Percentiles rank a stretch among this genome's conserved stretches.
These are phyloP conservation scores for Sonneratia caseolaris DNA, from an alignment of 345 rosid genomes.

Conservation along the genomic window DNA sequence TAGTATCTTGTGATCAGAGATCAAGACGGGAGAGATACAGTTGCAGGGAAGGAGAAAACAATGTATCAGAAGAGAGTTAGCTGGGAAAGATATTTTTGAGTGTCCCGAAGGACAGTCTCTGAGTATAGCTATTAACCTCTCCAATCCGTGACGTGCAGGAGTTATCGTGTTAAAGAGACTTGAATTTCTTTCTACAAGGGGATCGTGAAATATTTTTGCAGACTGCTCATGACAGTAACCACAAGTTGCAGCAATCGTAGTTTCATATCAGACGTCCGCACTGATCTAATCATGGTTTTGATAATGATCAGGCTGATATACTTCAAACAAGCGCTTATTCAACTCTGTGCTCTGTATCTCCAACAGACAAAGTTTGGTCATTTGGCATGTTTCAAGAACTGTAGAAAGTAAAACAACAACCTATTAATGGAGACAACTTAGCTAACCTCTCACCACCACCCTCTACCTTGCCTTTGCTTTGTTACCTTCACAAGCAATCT, in stretches of 20 bases:
- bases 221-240: background rate
- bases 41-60: background rate
- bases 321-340: background rate
- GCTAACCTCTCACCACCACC: conserved; percentile 15
- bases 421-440: conserved; percentile 22
- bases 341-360: background rate
- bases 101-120: background rate
- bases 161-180: no score
- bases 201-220: background rate
- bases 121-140: background rate
- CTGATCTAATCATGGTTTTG: background rate
- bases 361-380: conserved; percentile 13
- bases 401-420: conserved; percentile 16
- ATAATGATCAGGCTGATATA: background rate
- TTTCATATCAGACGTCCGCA: background rate
- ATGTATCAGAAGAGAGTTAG: background rate
- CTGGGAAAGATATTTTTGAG: background rate
- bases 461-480: background rate
- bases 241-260: background rate
- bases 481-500: conserved; percentile 1
- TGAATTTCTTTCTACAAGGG: background rate
- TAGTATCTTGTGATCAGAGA: background rate
- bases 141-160: background rate
- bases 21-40: background rate
- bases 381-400: background rate